A percentile compares a stretch with the other conserved stretches of the same genome.
Evolutionary conservation across 208 protist genomes (phyloP).

Genomic region (Leishmania mexicana): DNA sequence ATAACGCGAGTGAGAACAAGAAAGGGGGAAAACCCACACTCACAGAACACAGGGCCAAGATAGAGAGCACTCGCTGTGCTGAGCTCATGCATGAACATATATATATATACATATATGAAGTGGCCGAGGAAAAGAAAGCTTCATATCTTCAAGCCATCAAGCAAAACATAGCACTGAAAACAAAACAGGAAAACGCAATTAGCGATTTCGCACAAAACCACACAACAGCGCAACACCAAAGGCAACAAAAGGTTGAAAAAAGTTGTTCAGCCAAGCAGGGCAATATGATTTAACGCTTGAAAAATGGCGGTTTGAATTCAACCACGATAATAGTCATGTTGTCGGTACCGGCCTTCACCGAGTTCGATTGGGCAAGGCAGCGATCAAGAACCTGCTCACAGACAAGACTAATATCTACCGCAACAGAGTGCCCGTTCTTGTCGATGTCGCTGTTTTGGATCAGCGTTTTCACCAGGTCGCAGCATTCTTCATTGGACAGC

Average conservation of each 20-base stretch:
- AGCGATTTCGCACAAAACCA: neutral
- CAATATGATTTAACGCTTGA: slow-evolving; percentile 22
- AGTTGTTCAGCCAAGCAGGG: neutral
- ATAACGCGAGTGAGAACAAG: neutral
- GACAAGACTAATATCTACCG: slow-evolving; percentile 71
- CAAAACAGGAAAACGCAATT: neutral
- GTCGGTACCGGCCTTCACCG: slow-evolving; percentile 65
- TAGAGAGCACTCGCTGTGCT: neutral
- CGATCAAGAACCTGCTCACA: slow-evolving; percentile 80
- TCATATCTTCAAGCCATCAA: neutral
- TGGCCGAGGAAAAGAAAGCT: neutral
- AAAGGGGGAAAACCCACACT: neutral
- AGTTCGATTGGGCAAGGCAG: slow-evolving; percentile 68
- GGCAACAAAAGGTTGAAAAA: slow-evolving; percentile 5
- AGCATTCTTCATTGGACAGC: slow-evolving; percentile 80
- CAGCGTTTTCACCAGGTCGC: slow-evolving; percentile 49
- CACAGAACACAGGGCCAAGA: slow-evolving; percentile 3
- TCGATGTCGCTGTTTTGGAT: slow-evolving; percentile 35
- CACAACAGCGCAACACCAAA: neutral
- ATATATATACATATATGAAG: neutral
- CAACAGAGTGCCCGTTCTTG: slow-evolving; percentile 23
- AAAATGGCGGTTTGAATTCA: slow-evolving; percentile 85
- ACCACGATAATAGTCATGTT: slow-evolving; percentile 92
- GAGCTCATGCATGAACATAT: neutral
- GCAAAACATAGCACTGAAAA: neutral